These are phyloP conservation scores for Yamadazyma philogaea DNA, from an alignment of 805 yeast species.

Conservation along the genomic window DNA sequence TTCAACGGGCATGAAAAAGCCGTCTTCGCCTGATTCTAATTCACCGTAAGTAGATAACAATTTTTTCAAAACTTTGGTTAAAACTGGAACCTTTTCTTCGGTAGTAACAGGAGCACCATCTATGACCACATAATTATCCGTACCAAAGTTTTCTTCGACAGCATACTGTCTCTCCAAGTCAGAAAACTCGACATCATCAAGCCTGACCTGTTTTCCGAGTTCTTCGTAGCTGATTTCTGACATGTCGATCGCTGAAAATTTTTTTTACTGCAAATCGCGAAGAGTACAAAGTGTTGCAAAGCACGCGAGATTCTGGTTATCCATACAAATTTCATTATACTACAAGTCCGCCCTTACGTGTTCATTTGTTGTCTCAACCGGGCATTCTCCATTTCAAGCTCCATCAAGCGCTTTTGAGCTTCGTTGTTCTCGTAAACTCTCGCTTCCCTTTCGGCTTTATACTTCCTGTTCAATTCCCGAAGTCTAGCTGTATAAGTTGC, in stretches of 20 bases:
- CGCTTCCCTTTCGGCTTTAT: slow-evolving; percentile 72
- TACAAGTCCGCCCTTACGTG: not conserved
- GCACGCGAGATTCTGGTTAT: not conserved
- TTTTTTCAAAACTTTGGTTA: slow-evolving; percentile 82
- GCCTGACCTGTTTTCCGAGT: slow-evolving; percentile 37
- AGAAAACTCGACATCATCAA: slow-evolving; percentile 67
- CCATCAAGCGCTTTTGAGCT: slow-evolving; percentile 48
- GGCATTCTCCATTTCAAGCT: slow-evolving; percentile 55
- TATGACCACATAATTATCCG: slow-evolving; percentile 77
- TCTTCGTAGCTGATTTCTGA: slow-evolving; percentile 11
- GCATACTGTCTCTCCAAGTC: slow-evolving; percentile 79
- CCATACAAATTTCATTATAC: not conserved
- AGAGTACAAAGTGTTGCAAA: not conserved
- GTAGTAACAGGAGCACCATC: slow-evolving; percentile 98
- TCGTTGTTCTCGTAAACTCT: slow-evolving; percentile 59
- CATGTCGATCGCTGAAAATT: slow-evolving; percentile 12
- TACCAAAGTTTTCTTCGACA: slow-evolving; percentile 53
- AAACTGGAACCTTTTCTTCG: slow-evolving; percentile 76
- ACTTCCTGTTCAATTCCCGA: slow-evolving; percentile 59
- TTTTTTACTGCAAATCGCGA: slow-evolving; percentile 7
- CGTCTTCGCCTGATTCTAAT: slow-evolving; percentile 55
- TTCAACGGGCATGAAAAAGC: slow-evolving; percentile 78
- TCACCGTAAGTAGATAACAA: slow-evolving; percentile 76
- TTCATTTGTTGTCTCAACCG: slow-evolving; percentile 23
- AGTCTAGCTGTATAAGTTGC: slow-evolving; percentile 41